Evolutionary conservation across 306 rosid species (phyloP).

Genomic region (Rosa persica): DNA sequence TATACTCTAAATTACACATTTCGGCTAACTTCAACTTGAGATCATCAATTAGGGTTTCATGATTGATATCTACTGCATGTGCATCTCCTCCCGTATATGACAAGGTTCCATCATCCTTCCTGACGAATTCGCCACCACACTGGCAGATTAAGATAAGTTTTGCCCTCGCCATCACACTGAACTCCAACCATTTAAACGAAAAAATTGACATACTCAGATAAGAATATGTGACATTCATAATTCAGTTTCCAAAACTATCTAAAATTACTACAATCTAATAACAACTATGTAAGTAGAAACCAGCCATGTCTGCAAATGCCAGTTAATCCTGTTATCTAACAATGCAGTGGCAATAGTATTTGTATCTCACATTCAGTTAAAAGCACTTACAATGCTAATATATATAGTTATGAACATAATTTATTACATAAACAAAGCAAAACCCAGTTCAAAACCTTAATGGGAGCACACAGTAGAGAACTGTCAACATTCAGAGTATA

Average conservation of each 20-base stretch:
- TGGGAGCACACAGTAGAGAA: not conserved
- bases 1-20: conserved; percentile 37
- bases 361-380: not conserved
- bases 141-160: conserved; percentile 63
- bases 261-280: not conserved
- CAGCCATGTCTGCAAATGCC: not conserved
- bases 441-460: not conserved
- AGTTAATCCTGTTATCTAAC: not conserved
- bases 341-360: not conserved
- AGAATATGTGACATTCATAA: not conserved
- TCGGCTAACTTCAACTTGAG: conserved; percentile 51
- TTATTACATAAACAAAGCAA: not conserved
- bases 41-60: conserved; percentile 43
- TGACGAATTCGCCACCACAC: conserved; percentile 39
- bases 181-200: conserved; percentile 24
- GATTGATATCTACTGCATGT: conserved; percentile 50
- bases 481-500: not conserved
- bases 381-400: not conserved
- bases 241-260: conserved; percentile 3
- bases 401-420: not conserved
- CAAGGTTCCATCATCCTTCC: conserved; percentile 52
- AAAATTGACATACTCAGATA: not conserved
- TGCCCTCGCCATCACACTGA: conserved; percentile 41
- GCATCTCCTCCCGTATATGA: conserved; percentile 57
- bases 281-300: not conserved